Evolutionary conservation across 345 rosid species (phyloP), one percentile per base, ranked within the genome.

Genomic region (Arabidopsis thaliana): DNA sequence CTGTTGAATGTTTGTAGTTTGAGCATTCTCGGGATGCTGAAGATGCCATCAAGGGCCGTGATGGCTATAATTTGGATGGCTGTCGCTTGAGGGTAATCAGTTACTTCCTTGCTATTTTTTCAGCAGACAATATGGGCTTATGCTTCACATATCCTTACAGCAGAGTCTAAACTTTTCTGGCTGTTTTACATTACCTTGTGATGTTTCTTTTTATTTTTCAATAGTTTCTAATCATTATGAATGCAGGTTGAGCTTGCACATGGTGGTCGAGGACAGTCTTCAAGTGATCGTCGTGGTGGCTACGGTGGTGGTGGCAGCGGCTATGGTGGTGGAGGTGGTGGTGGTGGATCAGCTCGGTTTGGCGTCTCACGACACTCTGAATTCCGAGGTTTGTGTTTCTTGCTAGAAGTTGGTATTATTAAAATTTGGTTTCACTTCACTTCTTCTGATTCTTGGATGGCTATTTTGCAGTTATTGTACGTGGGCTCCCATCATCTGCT

Each of bases 211-310:
- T 16, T 66, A 51, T 25, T 3, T 14, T 7, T n/a, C 13, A n/a
- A 28, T 45, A 42, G 36, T 42, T 75, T 75, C 71, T 44, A 44
- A 58, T 74, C 49, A 32, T 65, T 37, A 34, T 74, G 22, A 63
- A 8, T 80, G 80, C 78, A 95, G 99, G 97, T 95, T 81, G 99
- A 95, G 81, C 97, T 95, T 80, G 96, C 98, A 59, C 98, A 94
- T 87, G 98, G 99, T 79, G 99, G 98, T 60, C 82, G 96, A 77
- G 94, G 97, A 49, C 96, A 79, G 65, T 80, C 89, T 53, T 84
- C 93, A 64, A 78, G 87, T 78, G 96, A 90, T 79, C 91, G 91
- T 30, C 87, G 93, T 76, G 89, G 90, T 69, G 81, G 87, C 12
- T 85, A 83, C 8, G 70, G 83, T 62, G 82, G 84, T 16, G 75